phyloP scores from a whole-genome alignment of 2,329 filamentous ascomycete genomes.

The Xylariaceae sp. region DNA sequence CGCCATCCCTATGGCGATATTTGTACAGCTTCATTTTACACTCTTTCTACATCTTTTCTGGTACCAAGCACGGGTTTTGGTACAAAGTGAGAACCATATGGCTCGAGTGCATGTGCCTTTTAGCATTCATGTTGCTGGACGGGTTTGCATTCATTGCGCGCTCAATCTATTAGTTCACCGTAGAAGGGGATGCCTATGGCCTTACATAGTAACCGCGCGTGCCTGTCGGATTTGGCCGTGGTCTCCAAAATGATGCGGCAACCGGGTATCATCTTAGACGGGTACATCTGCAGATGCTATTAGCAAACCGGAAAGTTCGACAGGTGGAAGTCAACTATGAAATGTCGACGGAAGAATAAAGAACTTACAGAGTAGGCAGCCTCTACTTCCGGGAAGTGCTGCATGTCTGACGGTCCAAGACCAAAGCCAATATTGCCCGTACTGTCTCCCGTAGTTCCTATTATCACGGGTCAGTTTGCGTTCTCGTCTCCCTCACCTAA shows the following conservation, averaged over 20 bases:
- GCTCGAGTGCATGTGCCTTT: not conserved
- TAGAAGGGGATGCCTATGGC: conserved; percentile 75
- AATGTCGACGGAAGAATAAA: not conserved
- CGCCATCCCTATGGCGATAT: conserved; percentile 5
- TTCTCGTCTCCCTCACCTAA: not conserved
- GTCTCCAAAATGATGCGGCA: conserved; percentile 80
- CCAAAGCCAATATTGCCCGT: conserved; percentile 85
- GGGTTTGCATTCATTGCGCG: not conserved
- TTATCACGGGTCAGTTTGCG: conserved; percentile 9
- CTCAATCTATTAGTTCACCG: conserved; percentile 55
- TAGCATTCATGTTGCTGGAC: not conserved
- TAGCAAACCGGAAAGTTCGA: not conserved
- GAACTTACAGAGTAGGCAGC: conserved; percentile 83
- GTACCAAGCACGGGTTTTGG: not conserved
- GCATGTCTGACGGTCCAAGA: conserved; percentile 66
- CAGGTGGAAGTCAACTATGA: not conserved
- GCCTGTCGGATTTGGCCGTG: conserved; percentile 75
- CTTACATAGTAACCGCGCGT: conserved; percentile 70
- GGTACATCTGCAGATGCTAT: conserved; percentile 46
- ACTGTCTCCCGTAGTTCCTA: conserved; percentile 67
- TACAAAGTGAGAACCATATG: not conserved
- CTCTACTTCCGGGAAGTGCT: conserved; percentile 88
- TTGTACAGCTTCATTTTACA: conserved; percentile 28
- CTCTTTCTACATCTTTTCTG: conserved; percentile 9
- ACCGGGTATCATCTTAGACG: conserved; percentile 71